Percentiles rank a stretch among this genome's conserved stretches.
phyloP scores from a whole-genome alignment of 2,329 filamentous ascomycete genomes.

The Alternaria sp. region DNA sequence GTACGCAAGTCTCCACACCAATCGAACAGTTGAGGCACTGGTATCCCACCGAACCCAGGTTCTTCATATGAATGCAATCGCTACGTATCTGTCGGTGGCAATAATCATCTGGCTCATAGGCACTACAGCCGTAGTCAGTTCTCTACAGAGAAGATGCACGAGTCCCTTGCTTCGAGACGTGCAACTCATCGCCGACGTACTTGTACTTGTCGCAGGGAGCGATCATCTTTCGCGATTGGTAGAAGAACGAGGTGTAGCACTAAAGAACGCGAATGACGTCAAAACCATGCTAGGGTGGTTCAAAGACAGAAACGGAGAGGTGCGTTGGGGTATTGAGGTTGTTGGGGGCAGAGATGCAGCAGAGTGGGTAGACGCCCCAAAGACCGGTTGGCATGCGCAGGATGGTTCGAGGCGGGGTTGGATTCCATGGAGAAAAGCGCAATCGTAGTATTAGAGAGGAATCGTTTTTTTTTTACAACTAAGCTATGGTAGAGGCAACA shows the following conservation, averaged over 20 bases:
- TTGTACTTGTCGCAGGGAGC: conserved; percentile 31
- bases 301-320: conserved; percentile 19
- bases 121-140: conserved; percentile 17
- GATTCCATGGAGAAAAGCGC: background rate
- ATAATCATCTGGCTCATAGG: conserved; percentile 30
- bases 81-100: conserved; percentile 23
- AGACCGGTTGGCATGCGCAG: conserved; percentile 6
- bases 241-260: conserved; percentile 14
- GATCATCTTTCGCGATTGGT: conserved; percentile 28
- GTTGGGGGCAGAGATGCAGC: conserved; percentile 24
- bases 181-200: conserved; percentile 29
- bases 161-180: conserved; percentile 24
- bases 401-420: background rate
- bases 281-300: conserved; percentile 31
- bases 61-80: conserved; percentile 24
- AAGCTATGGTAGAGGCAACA: background rate
- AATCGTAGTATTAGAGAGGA: conserved; percentile 12
- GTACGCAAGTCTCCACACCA: conserved; percentile 12
- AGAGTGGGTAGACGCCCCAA: conserved; percentile 22
- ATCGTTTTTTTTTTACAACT: conserved; percentile 9
- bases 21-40: conserved; percentile 12
- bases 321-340: conserved; percentile 32
- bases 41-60: conserved; percentile 22
- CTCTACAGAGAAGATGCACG: conserved; percentile 25
- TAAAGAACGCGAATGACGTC: conserved; percentile 18